Conservation (phyloP, 2,329 filamentous ascomycete genomes). For the Thelonectria olida region DNA sequence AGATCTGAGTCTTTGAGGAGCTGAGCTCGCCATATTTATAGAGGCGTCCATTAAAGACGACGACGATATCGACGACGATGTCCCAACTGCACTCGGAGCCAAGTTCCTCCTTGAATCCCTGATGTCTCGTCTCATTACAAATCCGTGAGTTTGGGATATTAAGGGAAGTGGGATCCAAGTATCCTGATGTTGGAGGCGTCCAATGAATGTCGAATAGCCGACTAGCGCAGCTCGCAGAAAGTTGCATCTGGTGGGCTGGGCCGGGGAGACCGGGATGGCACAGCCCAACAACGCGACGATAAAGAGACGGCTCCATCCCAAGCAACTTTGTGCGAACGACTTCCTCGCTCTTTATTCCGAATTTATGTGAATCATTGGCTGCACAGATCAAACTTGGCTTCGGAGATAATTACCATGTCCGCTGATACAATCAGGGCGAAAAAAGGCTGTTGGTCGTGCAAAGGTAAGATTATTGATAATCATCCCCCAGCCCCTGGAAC, state of each 20-base stretch:
- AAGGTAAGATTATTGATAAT: constrained; percentile 23
- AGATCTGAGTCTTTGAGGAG: background rate
- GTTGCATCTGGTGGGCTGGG: constrained; percentile 12
- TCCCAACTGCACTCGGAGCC: too few relatives aligned
- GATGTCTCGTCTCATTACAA: too few relatives aligned
- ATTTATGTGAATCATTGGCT: background rate
- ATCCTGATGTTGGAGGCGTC: background rate
- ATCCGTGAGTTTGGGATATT: background rate
- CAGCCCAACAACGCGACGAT: background rate
- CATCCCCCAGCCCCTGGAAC: too few relatives aligned
- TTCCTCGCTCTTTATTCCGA: background rate
- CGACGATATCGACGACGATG: too few relatives aligned
- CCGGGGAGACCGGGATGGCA: background rate
- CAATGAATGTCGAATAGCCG: background rate
- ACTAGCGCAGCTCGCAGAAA: constrained; percentile 1
- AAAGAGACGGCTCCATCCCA: constrained; percentile 1
- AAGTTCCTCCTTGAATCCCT: too few relatives aligned
- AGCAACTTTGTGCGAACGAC: constrained; percentile 16
- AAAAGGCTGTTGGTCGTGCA: constrained; percentile 33
- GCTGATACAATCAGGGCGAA: constrained; percentile 15
- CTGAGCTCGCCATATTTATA: background rate
- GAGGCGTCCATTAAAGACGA: too few relatives aligned
- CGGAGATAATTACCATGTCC: background rate
- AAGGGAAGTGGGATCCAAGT: background rate
- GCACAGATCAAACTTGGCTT: background rate